Conservation (phyloP, 805 yeast species). For the Hyphopichia homilentoma region DNA sequence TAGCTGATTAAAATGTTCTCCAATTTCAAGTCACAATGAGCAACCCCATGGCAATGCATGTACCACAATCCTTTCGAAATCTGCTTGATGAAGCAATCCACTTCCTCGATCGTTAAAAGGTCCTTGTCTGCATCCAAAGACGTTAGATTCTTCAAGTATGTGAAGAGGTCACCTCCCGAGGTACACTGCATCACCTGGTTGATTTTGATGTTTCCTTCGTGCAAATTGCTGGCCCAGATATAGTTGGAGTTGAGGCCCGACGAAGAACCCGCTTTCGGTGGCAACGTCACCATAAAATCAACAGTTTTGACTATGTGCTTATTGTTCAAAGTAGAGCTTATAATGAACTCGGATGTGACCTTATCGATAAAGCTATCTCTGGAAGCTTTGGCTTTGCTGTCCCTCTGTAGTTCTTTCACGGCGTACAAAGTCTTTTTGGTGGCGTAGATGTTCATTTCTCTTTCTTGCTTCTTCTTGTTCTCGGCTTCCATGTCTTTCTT, state of each 20-base stretch:
- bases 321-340: conserved; percentile 72
- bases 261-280: conserved; percentile 5
- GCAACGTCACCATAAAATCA: conserved; percentile 57
- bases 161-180: conserved; percentile 33
- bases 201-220: conserved; percentile 12
- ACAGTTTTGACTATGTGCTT: conserved; percentile 73
- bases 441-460: conserved; percentile 27
- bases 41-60: conserved; percentile 89
- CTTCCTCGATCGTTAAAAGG: conserved; percentile 45
- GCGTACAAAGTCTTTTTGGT: conserved; percentile 30
- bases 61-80: conserved; percentile 75
- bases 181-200: conserved; percentile 38
- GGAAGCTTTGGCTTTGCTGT: conserved; percentile 17
- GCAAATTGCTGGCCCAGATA: background rate
- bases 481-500: conserved; percentile 1
- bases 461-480: too few relatives aligned
- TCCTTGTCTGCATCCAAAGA: conserved; percentile 6
- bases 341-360: conserved; percentile 86
- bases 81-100: conserved; percentile 90
- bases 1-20: conserved; percentile 65
- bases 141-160: conserved; percentile 20
- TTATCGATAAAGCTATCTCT: conserved; percentile 57
- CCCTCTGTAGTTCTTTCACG: conserved; percentile 5
- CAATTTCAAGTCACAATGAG: conserved; percentile 90
- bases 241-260: background rate